phyloP scores from a whole-genome alignment of 768 basidiomycete species.

The Boletus pseudopeckii region DNA sequence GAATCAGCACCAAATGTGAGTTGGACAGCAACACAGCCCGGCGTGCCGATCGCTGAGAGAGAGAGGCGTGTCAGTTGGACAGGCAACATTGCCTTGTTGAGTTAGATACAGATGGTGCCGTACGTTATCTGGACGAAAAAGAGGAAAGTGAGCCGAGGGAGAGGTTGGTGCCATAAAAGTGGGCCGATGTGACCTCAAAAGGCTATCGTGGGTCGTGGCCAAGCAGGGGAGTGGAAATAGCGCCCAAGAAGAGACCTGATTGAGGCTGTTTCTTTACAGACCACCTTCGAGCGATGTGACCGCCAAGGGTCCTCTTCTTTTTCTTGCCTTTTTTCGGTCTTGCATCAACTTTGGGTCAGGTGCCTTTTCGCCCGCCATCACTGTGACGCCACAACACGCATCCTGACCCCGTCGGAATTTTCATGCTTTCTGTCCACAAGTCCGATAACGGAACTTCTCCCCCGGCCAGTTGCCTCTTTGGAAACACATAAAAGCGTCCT shows the following conservation, averaged over 20 bases:
- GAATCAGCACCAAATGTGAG: conserved; percentile 27
- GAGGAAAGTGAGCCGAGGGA: conserved; percentile 12
- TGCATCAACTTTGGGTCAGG: conserved; percentile 26
- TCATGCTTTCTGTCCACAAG: conserved; percentile 31
- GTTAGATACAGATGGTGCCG: conserved; percentile 31
- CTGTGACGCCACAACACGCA: conserved; percentile 38
- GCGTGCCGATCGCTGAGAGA: conserved; percentile 31
- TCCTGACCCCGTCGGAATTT: conserved; percentile 32
- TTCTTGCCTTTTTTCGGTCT: conserved; percentile 18
- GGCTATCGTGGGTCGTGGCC: conserved; percentile 30
- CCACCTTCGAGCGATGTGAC: conserved; percentile 32
- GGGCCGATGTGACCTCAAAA: conserved; percentile 31
- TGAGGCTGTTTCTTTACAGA: conserved; percentile 18
- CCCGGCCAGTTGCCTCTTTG: conserved; percentile 25
- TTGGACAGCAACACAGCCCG: conserved; percentile 21
- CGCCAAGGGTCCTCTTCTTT: conserved; percentile 23
- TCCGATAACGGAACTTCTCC: conserved; percentile 37
- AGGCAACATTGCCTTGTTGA: conserved; percentile 30
- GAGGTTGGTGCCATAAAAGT: conserved; percentile 17
- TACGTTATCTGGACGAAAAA: conserved; percentile 29
- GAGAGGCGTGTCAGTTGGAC: conserved; percentile 30
- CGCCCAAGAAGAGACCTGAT: conserved; percentile 25
- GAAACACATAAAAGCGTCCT: conserved; percentile 29
- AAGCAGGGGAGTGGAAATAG: conserved; percentile 17
- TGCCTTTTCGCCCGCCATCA: conserved; percentile 34